Conservation (phyloP, 257 asterid genomes). For the Lantana camara region DNA sequence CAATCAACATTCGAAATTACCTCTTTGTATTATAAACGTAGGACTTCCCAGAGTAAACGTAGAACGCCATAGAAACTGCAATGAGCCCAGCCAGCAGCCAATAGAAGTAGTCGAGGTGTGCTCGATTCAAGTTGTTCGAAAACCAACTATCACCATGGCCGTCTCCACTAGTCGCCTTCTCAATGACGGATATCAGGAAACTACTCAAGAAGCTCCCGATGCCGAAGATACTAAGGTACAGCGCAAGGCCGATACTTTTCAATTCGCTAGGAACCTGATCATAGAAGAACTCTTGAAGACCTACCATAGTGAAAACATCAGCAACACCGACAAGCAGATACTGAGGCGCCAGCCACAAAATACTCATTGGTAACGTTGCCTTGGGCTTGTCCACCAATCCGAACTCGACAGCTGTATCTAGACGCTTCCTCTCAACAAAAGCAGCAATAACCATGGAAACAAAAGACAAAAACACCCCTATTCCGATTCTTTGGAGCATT, state of each 20-base stretch:
- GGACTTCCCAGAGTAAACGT: slow-evolving; percentile 12
- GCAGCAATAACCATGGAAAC: slow-evolving; percentile 42
- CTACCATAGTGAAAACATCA: slow-evolving; percentile 49
- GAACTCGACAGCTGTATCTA: too few relatives aligned
- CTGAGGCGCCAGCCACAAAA: slow-evolving; percentile 66
- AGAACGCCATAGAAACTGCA: background rate
- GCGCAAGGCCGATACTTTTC: slow-evolving; percentile 47
- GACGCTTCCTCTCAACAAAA: slow-evolving; percentile 38
- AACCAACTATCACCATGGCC: too few relatives aligned
- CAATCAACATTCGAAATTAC: too few relatives aligned
- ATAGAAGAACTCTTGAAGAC: too few relatives aligned
- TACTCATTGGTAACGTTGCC: slow-evolving; percentile 49
- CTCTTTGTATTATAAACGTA: too few relatives aligned
- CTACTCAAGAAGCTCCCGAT: slow-evolving; percentile 51
- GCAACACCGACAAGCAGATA: slow-evolving; percentile 41
- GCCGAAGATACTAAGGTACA: slow-evolving; percentile 46
- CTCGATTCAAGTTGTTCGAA: slow-evolving; percentile 26
- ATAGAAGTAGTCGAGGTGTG: too few relatives aligned
- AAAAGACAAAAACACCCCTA: slow-evolving; percentile 25
- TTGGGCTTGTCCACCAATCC: slow-evolving; percentile 38
- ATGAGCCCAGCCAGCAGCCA: slow-evolving; percentile 21
- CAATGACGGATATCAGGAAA: too few relatives aligned
- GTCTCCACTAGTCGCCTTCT: too few relatives aligned
- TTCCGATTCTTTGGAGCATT: slow-evolving; percentile 44
- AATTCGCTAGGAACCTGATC: slow-evolving; percentile 49